Evolutionary conservation across 163 green algal genomes (phyloP), one percentile per base, ranked within the genome.

Genomic region (Chlorella variabilis): DNA sequence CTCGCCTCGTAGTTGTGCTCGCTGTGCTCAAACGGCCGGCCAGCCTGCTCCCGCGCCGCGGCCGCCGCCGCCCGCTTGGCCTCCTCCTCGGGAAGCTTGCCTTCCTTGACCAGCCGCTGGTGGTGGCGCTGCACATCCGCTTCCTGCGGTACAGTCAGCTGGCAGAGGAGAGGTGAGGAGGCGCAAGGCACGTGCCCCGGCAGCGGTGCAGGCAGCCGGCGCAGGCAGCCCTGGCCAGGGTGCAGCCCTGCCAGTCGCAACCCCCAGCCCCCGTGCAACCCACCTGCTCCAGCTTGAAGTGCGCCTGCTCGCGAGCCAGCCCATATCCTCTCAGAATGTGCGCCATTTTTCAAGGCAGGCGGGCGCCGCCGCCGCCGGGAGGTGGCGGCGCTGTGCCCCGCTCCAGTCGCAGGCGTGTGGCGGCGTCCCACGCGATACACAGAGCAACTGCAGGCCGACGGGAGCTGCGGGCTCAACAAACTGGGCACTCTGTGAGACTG

Each of bases 251-350:
- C n/a, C n/a, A n/a, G n/a, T n/a, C n/a, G n/a, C n/a, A n/a, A n/a
- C n/a, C n/a, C n/a, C n/a, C n/a, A n/a, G n/a, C n/a, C n/a, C n/a
- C n/a, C n/a, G n/a, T n/a, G n/a, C 63, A 9, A 27, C 45, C 41
- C 31, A 82, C 84, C 84, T 89, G 87, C 58, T 92, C 88, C 6
- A 84, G 6, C 67, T 92, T 92, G 67, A 92, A 92, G 54, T 88
- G 90, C 1, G 83, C 84, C 17, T 54, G 62, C 80, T 89, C 83
- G 17, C 75, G 58, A 5, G 83, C 84, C 8, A 80, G 56, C 7
- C 83, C 84, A 54, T 86, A 86, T 1, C 74, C 69, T 4, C 81
- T 74, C 1, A 90, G 38, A 20, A 90, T 78, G 29, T 77, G 17
- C 5, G 74, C 75, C 80, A 85, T 83, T 3, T 17, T 71, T n/a